A percentile compares a stretch with the other conserved stretches of the same genome.
Evolutionary conservation across 768 basidiomycete species (phyloP).

Genomic region (Royoungia palumana): DNA sequence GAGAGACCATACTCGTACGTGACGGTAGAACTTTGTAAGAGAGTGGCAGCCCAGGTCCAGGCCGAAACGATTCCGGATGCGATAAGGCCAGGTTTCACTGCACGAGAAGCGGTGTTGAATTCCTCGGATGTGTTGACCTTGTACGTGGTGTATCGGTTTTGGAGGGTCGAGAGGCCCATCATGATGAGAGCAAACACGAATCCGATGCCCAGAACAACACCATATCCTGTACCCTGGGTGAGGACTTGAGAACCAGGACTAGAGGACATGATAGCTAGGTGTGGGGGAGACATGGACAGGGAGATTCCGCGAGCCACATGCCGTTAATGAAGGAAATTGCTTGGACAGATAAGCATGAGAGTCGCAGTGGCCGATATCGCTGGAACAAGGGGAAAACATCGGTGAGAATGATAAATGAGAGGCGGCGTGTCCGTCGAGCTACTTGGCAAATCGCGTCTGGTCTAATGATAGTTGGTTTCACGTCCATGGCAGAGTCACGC

Average conservation of each 20-base stretch:
- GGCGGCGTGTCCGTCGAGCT: too few relatives aligned
- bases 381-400: not conserved
- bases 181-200: slow-evolving; percentile 29
- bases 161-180: slow-evolving; percentile 26
- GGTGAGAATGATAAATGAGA: not conserved
- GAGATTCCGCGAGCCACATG: not conserved
- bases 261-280: slow-evolving; percentile 6
- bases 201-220: slow-evolving; percentile 30
- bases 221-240: slow-evolving; percentile 27
- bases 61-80: slow-evolving; percentile 25
- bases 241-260: slow-evolving; percentile 14
- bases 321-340: not conserved
- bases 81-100: slow-evolving; percentile 17
- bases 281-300: too few relatives aligned
- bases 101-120: slow-evolving; percentile 28
- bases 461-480: too few relatives aligned
- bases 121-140: slow-evolving; percentile 26
- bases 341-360: slow-evolving; percentile 14
- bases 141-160: slow-evolving; percentile 27
- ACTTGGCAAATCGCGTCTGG: too few relatives aligned
- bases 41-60: slow-evolving; percentile 32
- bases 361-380: slow-evolving; percentile 4
- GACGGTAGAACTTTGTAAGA: slow-evolving; percentile 31
- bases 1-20: slow-evolving; percentile 28
- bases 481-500: too few relatives aligned